Base-by-base conservation (phyloP, 2,329 filamentous ascomycete species). In the Cadophora sp. region DNA sequence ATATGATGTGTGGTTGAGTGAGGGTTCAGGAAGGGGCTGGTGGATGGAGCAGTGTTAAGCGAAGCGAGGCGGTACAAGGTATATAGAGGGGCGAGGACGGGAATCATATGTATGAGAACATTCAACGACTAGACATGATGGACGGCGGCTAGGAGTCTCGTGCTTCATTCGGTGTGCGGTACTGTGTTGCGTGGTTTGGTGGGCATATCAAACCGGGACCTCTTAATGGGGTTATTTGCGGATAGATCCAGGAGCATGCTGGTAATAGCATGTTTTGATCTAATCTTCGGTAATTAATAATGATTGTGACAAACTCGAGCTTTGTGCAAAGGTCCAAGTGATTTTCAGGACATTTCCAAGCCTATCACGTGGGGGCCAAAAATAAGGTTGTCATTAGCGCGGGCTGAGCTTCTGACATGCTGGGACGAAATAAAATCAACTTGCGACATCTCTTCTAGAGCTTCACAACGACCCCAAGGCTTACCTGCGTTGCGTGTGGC, bases 231-330 rank as follows among this genome's bases (percentile, higher is more conserved):
- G 69, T 69, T 68, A 40, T 64, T 55, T 64, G 68, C 73, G 74
- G 73, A 74, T 75, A 73, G 68, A 75, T 71, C 73, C 72, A 69
- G 68, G 31, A 56, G 66, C 68, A 70, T 74, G 68, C 71, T 73
- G 40, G 53, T 51, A 65, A 66, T 68, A 58, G 71, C 71, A 74
- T 73, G 68, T 63, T 69, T 71, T 66, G 50, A 58, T 58, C 48
- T 58, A 22, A 27, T 34, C 3, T 24, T 58, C 37, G 31, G 50
- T 64, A 64, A 51, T 46, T 64, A 58, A 62, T 62, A 40, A 64
- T 64, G 51, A 64, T 46, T 64, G 34, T 56, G 50, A 31, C 26
- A 40, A 64, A 48, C 1, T 22, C 7, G 19, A 48, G 43, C 4
- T 12, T 16, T 22, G 43, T 48, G 40, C n/a, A 48, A 40, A 37